Conservation (phyloP, 1,284 basidiomycete genomes). For the Ceratobasidium sp. region DNA sequence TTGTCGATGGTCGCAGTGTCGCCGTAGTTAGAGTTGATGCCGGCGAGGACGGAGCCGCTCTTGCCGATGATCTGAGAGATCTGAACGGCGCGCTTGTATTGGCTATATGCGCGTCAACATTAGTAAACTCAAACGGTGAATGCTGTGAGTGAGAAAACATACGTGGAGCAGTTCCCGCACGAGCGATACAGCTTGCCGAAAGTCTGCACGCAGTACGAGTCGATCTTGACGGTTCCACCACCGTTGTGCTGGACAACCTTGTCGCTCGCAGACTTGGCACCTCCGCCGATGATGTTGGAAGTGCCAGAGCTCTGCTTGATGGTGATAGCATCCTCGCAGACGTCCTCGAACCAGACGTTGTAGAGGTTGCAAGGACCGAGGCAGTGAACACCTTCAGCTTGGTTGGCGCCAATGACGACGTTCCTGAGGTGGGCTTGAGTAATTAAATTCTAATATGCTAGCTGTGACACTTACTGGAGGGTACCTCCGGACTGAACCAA, state of each 20-base stretch:
- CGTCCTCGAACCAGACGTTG: conserved; percentile 55
- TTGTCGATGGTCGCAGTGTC: too few species aligned
- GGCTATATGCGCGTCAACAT: background rate
- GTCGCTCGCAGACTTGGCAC: conserved; percentile 15
- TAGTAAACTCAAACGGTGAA: background rate
- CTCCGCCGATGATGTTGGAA: background rate
- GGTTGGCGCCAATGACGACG: conserved; percentile 61
- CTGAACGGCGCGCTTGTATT: background rate
- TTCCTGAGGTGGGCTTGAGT: conserved; percentile 51
- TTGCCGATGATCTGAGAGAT: too few species aligned
- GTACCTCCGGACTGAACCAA: conserved; percentile 56
- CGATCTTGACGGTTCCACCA: conserved; percentile 45
- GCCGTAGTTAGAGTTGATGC: too few species aligned
- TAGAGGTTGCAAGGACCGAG: too few species aligned
- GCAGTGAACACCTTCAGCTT: conserved; percentile 49
- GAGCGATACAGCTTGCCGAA: too few species aligned
- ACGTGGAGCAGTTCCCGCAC: too few species aligned
- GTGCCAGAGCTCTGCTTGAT: conserved; percentile 41
- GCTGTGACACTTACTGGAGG: conserved; percentile 47
- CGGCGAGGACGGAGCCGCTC: too few species aligned
- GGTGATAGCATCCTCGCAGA: conserved; percentile 62
- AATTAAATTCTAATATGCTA: background rate
- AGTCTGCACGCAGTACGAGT: background rate
- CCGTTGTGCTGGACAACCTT: conserved; percentile 41
- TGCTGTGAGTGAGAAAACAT: conserved; percentile 14